These are phyloP conservation scores for Candida insectorum DNA, from an alignment of 805 yeast species.

Conservation along the genomic window DNA sequence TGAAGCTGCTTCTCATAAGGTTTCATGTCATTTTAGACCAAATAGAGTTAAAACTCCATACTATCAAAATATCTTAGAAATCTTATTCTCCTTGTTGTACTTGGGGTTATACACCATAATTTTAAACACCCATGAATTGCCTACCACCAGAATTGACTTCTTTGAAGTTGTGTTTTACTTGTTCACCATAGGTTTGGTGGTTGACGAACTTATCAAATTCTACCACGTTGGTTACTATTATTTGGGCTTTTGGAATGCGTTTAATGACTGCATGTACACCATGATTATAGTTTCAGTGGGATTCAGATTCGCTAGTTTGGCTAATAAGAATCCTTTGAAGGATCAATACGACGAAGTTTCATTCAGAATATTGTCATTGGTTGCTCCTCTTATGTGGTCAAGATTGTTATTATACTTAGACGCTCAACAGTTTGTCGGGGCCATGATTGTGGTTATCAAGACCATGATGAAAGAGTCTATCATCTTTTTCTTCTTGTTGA, in stretches of 20 bases:
- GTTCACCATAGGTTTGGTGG: constrained; percentile 62
- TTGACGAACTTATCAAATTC: constrained; percentile 67
- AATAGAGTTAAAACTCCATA: constrained; percentile 80
- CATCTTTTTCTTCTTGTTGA: constrained; percentile 72
- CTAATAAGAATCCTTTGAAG: constrained; percentile 17
- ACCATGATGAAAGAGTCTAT: constrained; percentile 85
- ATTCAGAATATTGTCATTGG: constrained; percentile 69
- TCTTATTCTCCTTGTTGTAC: constrained; percentile 62
- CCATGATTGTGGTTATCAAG: constrained; percentile 80
- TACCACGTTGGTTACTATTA: constrained; percentile 75
- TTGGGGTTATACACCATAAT: constrained; percentile 59
- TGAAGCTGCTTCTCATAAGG: constrained; percentile 51
- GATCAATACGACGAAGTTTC: constrained; percentile 52
- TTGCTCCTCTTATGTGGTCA: constrained; percentile 86
- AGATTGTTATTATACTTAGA: constrained; percentile 74
- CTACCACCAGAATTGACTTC: constrained; percentile 27
- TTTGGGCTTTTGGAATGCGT: constrained; percentile 73
- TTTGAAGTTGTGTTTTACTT: constrained; percentile 58
- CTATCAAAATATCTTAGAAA: constrained; percentile 75
- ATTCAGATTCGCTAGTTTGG: constrained; percentile 48
- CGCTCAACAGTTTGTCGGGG: constrained; percentile 78
- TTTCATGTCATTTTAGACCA: constrained; percentile 70
- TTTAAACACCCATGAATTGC: constrained; percentile 54
- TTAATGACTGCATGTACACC: constrained; percentile 67
- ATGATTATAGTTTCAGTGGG: constrained; percentile 51